These are phyloP conservation scores for Pogostemon cablin DNA, from an alignment of 257 asterid species.

Conservation along the genomic window DNA sequence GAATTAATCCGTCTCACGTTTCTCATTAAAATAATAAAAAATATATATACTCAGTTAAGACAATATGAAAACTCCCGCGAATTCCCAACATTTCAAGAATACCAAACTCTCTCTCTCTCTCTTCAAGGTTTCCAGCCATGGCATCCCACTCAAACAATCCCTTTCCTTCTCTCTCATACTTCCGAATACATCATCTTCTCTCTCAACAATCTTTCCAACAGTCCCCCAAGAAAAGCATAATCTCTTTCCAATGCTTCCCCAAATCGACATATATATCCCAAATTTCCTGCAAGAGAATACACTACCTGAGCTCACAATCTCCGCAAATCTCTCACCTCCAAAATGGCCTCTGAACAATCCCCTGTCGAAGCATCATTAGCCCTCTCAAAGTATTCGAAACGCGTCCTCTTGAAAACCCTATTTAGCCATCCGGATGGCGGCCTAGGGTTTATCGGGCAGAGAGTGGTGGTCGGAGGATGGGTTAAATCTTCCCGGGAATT, in stretches of 20 bases:
- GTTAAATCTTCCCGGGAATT: conserved; percentile 78
- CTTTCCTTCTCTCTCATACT: conserved; percentile 58
- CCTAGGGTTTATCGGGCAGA: conserved; percentile 55
- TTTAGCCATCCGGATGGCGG: conserved; percentile 60
- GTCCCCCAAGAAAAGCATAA: conserved; percentile 64
- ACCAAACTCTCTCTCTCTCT: conserved; percentile 47
- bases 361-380: conserved; percentile 38
- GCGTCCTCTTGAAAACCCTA: conserved; percentile 62
- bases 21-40: too few relatives aligned
- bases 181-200: conserved; percentile 40
- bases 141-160: conserved; percentile 44
- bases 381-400: conserved; percentile 57
- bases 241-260: conserved; percentile 4
- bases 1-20: too few relatives aligned
- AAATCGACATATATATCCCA: conserved; percentile 32
- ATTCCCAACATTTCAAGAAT: conserved; percentile 61
- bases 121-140: neutral
- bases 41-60: neutral
- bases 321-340: neutral
- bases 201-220: conserved; percentile 41
- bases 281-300: conserved; percentile 28
- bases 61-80: conserved; percentile 61
- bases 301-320: conserved; percentile 17
- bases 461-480: conserved; percentile 86
- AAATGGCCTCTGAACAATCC: conserved; percentile 59